Percentiles rank a stretch among this genome's conserved stretches.
Conservation (phyloP, 2,329 filamentous ascomycete genomes). For the Colletotrichum camelliae region DNA sequence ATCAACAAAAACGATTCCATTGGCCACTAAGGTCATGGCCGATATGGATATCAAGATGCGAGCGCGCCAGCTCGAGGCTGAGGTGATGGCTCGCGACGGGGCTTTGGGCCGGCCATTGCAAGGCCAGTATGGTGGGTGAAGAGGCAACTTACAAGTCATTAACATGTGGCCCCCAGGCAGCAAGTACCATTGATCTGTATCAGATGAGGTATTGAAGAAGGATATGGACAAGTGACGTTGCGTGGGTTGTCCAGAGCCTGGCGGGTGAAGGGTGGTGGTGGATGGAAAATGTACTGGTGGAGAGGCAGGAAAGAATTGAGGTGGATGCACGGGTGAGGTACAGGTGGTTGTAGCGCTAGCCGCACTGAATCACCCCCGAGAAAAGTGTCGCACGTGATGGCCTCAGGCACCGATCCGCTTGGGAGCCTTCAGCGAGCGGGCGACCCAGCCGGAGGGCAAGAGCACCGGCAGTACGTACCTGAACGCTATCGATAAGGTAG, state of each 20-base stretch:
- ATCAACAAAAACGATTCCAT: slow-evolving; percentile 35
- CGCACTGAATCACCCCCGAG: slow-evolving; percentile 20
- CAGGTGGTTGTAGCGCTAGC: slow-evolving; percentile 23
- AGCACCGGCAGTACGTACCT: not conserved
- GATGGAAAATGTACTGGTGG: slow-evolving; percentile 31
- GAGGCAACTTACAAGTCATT: slow-evolving; percentile 56
- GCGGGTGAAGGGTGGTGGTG: slow-evolving; percentile 21
- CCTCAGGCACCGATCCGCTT: slow-evolving; percentile 4
- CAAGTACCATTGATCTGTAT: slow-evolving; percentile 23
- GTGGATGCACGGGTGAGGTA: slow-evolving; percentile 29
- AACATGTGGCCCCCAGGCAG: slow-evolving; percentile 47
- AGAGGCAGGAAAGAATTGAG: slow-evolving; percentile 45
- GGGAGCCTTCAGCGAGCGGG: not conserved
- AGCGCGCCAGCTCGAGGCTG: slow-evolving; percentile 32
- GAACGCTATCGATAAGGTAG: not conserved
- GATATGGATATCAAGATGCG: slow-evolving; percentile 40
- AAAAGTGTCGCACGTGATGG: not conserved
- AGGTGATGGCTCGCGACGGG: slow-evolving; percentile 41
- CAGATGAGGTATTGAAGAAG: slow-evolving; percentile 7
- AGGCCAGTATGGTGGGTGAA: slow-evolving; percentile 30
- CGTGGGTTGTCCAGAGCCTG: slow-evolving; percentile 19
- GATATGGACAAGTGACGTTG: slow-evolving; percentile 13
- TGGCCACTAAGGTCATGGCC: slow-evolving; percentile 28
- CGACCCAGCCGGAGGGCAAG: not conserved
- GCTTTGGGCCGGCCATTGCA: slow-evolving; percentile 37